Evolutionary conservation across 2,329 filamentous ascomycete species (phyloP).

Genomic region (Chaetomium globosum): DNA sequence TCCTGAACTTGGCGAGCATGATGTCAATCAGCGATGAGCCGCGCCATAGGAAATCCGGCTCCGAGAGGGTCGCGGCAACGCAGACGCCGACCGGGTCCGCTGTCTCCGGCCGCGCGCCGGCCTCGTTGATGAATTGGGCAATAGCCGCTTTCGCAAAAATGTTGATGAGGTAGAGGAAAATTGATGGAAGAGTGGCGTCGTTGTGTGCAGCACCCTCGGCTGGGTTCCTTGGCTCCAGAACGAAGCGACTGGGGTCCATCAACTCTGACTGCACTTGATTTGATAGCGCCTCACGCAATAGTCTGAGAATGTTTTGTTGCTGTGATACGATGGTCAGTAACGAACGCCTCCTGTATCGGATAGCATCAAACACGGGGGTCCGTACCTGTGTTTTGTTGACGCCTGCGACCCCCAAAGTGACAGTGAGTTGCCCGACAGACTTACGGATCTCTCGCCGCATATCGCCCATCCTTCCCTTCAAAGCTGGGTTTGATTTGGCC

Average conservation of each 20-base stretch:
- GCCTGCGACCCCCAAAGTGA: constrained; percentile 47
- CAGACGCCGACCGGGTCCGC: constrained; percentile 75
- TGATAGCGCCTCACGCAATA: constrained; percentile 56
- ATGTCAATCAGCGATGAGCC: constrained; percentile 73
- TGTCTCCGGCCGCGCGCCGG: constrained; percentile 58
- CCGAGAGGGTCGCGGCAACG: constrained; percentile 69
- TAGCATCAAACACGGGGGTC: not conserved
- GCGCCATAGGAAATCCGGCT: constrained; percentile 63
- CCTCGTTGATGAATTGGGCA: constrained; percentile 66
- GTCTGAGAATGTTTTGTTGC: constrained; percentile 50
- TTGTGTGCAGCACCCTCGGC: constrained; percentile 49
- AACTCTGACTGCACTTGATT: constrained; percentile 51
- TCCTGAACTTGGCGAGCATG: constrained; percentile 78
- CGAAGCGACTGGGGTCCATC: constrained; percentile 57
- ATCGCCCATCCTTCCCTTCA: constrained; percentile 70
- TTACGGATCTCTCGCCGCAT: constrained; percentile 72
- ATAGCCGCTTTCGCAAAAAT: constrained; percentile 70
- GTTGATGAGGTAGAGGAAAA: constrained; percentile 73
- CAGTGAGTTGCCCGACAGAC: constrained; percentile 71
- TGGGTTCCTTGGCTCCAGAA: constrained; percentile 48
- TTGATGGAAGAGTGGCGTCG: constrained; percentile 54
- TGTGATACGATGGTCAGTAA: constrained; percentile 22
- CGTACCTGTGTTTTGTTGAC: constrained; percentile 53
- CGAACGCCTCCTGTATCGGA: not conserved
- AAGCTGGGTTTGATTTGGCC: constrained; percentile 55